These are phyloP conservation scores for Volvariella volvacea DNA, from an alignment of 1,284 basidiomycete genomes.

Conservation along the genomic window DNA sequence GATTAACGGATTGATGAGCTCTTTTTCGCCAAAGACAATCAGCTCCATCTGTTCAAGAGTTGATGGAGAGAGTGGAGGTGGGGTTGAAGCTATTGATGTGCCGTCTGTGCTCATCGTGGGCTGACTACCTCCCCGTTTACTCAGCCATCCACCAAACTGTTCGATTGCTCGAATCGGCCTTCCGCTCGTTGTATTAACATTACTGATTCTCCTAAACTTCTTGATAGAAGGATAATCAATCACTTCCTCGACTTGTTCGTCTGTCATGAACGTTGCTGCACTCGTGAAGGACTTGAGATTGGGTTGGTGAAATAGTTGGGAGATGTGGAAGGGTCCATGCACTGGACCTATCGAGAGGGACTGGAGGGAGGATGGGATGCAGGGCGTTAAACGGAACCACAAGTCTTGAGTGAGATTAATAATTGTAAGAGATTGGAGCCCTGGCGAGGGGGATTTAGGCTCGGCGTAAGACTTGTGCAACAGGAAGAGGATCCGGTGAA, in stretches of 20 bases:
- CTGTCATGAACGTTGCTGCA: conserved; percentile 25
- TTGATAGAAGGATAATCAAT: conserved; percentile 22
- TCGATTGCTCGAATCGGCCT: conserved; percentile 17
- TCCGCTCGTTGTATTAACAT: conserved; percentile 12
- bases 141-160: conserved; percentile 16
- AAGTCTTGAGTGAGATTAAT: conserved; percentile 23
- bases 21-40: too few relatives aligned
- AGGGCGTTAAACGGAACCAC: conserved; percentile 24
- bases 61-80: too few relatives aligned
- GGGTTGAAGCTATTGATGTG: too few relatives aligned
- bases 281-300: conserved; percentile 22
- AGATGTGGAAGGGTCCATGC: conserved; percentile 25
- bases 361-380: conserved; percentile 24
- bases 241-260: conserved; percentile 26
- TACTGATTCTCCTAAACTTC: conserved; percentile 20
- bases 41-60: too few relatives aligned
- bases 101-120: too few relatives aligned
- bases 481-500: conserved; percentile 24
- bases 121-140: too few relatives aligned
- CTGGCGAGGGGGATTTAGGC: conserved; percentile 9
- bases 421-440: conserved; percentile 21
- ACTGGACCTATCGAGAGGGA: conserved; percentile 27
- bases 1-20: too few relatives aligned
- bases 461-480: too few relatives aligned
- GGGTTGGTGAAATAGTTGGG: conserved; percentile 21